phyloP scores from a whole-genome alignment of 306 rosid species.

The Erythrophleum fordii region DNA sequence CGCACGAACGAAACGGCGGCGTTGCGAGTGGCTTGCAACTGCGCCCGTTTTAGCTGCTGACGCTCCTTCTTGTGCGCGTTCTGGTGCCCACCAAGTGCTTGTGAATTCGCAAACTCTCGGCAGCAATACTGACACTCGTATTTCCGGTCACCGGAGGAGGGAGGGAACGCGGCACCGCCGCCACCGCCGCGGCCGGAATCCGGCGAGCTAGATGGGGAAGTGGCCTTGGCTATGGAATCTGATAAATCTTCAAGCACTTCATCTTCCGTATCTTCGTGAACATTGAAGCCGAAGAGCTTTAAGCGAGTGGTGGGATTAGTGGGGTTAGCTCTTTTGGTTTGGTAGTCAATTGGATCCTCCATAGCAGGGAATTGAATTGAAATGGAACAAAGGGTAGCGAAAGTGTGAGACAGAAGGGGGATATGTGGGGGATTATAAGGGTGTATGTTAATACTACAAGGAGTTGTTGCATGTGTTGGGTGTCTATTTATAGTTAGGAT shows the following conservation, averaged over 20 bases:
- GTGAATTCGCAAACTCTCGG: slow-evolving; percentile 94
- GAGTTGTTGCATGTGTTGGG: slow-evolving; percentile 67
- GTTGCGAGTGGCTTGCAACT: slow-evolving; percentile 80
- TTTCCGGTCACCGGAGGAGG: slow-evolving; percentile 76
- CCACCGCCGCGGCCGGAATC: slow-evolving; percentile 53
- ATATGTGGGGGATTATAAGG: background rate
- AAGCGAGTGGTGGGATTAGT: slow-evolving; percentile 59
- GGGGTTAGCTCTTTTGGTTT: slow-evolving; percentile 48
- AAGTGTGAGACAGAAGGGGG: slow-evolving; percentile 42
- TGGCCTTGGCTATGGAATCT: slow-evolving; percentile 52
- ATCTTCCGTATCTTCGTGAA: slow-evolving; percentile 57
- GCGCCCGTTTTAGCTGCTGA: slow-evolving; percentile 89
- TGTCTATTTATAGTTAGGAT: slow-evolving; percentile 64
- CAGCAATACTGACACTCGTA: slow-evolving; percentile 97
- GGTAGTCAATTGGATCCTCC: slow-evolving; percentile 58
- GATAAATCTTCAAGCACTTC: slow-evolving; percentile 46
- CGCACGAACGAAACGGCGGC: slow-evolving; percentile 84
- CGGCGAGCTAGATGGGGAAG: slow-evolving; percentile 70
- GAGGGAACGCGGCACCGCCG: slow-evolving; percentile 26
- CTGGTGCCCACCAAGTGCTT: slow-evolving; percentile 98
- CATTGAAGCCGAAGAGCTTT: slow-evolving; percentile 87
- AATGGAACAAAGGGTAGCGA: slow-evolving; percentile 29
- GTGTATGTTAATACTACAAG: slow-evolving; percentile 40
- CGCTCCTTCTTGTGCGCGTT: slow-evolving; percentile 99
- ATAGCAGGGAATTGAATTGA: slow-evolving; percentile 18